Evolutionary conservation across 306 rosid genomes (phyloP), one percentile per base, ranked within the genome.

Genomic region (Erythrophleum fordii): DNA sequence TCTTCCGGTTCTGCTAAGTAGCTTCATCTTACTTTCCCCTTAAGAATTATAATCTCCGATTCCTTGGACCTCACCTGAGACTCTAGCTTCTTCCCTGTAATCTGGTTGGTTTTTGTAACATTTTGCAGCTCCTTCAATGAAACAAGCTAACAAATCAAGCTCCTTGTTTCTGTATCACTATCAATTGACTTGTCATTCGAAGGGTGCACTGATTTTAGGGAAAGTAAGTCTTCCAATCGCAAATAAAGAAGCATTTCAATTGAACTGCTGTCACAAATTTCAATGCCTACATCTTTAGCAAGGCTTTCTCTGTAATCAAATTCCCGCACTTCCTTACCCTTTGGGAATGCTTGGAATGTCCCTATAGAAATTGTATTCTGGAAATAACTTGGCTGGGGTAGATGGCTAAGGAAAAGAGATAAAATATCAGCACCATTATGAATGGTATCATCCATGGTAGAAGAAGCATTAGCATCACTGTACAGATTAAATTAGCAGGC

Each of bases 251-350:
- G 52, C 85, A 78, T 86, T 75, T 90, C 97, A 81, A 61, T 44
- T 28, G 91, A 72, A 61, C 67, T 80, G 67, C 58, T 44, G 80
- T 55, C 85, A 76, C 79, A 62, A 44, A 86, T 77, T 14, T 81
- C 67, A 70, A 86, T 62, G 61, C 88, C 90, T 37, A 86, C 80
- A 79, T 75, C 92, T 71, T 87, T 76, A 29, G 83, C 75, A 70
- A 86, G 81, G 48, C 89, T 89, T 45, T 85, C 88, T 69, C 84
- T 69, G 86, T 86, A 94, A 58, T 94, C 90, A 31, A 94, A 94
- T 66, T 94, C 98, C 72, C 98, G 89, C 64, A 94, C 90, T 84
- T 94, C 98, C n/a, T n/a, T n/a, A n/a, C n/a, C n/a, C n/a, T n/a
- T n/a, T n/a, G n/a, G n/a, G n/a, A n/a, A n/a, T n/a, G n/a, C n/a